These are phyloP conservation scores for Linderina pennispora DNA, from an alignment of 192 early-diverging fungal genomes.

Conservation along the genomic window DNA sequence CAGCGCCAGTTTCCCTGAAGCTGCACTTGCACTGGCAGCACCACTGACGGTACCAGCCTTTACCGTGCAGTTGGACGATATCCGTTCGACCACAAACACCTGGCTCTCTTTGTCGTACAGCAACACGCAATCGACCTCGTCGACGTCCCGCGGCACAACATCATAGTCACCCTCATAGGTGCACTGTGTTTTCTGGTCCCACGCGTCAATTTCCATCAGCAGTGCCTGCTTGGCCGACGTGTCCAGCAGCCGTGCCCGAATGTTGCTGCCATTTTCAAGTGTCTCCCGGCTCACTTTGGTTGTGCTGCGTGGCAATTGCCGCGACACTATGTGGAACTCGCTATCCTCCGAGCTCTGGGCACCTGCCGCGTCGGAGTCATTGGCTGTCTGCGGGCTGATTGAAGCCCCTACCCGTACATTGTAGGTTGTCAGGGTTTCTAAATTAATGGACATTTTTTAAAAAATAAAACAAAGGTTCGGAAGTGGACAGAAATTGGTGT, in stretches of 20 bases:
- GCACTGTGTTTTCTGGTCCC: conserved; percentile 24
- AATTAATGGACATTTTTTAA: conserved; percentile 36
- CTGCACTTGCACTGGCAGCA: not conserved
- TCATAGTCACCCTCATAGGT: conserved; percentile 42
- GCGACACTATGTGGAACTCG: conserved; percentile 31
- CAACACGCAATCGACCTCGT: conserved; percentile 31
- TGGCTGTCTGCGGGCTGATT: conserved; percentile 5
- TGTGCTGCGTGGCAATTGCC: conserved; percentile 34
- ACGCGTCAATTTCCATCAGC: conserved; percentile 24
- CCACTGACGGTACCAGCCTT: conserved; percentile 9
- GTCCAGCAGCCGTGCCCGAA: conserved; percentile 15
- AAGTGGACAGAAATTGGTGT: no score
- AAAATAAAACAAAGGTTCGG: not conserved
- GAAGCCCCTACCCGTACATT: conserved; percentile 15
- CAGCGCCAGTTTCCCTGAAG: conserved; percentile 12
- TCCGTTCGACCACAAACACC: conserved; percentile 33
- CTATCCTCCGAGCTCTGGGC: not conserved
- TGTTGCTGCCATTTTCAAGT: conserved; percentile 17
- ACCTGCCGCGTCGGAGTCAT: not conserved
- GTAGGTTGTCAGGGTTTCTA: conserved; percentile 36
- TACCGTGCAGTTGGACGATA: conserved; percentile 9
- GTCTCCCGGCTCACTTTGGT: conserved; percentile 38
- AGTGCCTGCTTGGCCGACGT: conserved; percentile 4
- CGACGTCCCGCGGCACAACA: conserved; percentile 4
- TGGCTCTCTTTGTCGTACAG: conserved; percentile 35